These are phyloP conservation scores for Nakazawaea molendinolei DNA, from an alignment of 805 yeast genomes.

Conservation along the genomic window DNA sequence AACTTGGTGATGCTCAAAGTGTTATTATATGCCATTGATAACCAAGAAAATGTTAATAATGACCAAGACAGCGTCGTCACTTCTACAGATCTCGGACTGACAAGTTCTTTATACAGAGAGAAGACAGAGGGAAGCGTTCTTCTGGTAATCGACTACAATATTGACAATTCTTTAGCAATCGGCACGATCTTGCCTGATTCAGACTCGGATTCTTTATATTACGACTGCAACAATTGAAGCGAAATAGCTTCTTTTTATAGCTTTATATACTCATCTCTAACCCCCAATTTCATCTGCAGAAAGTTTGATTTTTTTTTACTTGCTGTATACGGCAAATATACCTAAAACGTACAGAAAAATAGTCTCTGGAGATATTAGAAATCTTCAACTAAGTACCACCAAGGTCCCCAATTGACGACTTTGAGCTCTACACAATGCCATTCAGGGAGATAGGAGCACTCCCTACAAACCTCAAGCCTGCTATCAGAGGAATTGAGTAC, in stretches of 20 bases:
- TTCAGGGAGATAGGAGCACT: constrained; percentile 1
- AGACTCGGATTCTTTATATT: neutral
- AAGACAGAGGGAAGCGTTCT: constrained; percentile 6
- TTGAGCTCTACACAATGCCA: too few relatives aligned
- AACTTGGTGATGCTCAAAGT: constrained; percentile 20
- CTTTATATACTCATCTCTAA: too few relatives aligned
- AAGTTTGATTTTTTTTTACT: too few relatives aligned
- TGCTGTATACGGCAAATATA: too few relatives aligned
- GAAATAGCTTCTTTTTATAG: too few relatives aligned
- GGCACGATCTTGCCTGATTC: neutral
- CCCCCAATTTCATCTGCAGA: too few relatives aligned
- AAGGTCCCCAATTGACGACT: too few relatives aligned
- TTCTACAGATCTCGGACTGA: neutral
- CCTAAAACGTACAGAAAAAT: too few relatives aligned
- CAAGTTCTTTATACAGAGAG: constrained; percentile 4
- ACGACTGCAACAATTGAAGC: constrained; percentile 1
- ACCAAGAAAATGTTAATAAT: constrained; percentile 1
- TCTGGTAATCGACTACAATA: constrained; percentile 10
- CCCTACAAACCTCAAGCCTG: constrained; percentile 4
- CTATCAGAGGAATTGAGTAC: constrained; percentile 9
- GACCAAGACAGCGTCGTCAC: neutral
- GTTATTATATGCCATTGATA: constrained; percentile 8
- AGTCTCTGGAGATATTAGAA: too few relatives aligned
- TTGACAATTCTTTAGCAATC: neutral
- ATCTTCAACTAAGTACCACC: too few relatives aligned